phyloP scores from a whole-genome alignment of 148 eudicot genomes.

The Rhododendron williamsianum region DNA sequence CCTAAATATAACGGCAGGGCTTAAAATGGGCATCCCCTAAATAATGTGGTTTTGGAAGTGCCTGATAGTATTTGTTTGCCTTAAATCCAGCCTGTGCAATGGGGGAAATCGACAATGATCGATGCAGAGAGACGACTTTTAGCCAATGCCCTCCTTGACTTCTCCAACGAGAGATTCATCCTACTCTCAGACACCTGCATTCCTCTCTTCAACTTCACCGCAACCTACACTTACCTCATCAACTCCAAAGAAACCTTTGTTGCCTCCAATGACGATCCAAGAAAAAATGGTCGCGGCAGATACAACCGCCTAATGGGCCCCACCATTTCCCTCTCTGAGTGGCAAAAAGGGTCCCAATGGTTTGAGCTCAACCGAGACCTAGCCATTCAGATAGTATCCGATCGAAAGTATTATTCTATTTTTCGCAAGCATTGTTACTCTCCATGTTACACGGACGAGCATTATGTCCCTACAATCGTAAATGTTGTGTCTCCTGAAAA shows the following conservation, averaged over 20 bases:
- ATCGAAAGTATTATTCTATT: slow-evolving; percentile 39
- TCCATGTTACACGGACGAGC: slow-evolving; percentile 76
- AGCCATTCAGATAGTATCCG: slow-evolving; percentile 46
- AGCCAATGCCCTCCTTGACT: slow-evolving; percentile 72
- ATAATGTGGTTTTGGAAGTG: neutral
- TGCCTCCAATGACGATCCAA: slow-evolving; percentile 41
- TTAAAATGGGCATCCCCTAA: too few relatives aligned
- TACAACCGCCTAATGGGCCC: slow-evolving; percentile 63
- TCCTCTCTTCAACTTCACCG: slow-evolving; percentile 62
- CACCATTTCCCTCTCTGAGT: slow-evolving; percentile 41
- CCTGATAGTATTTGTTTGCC: neutral
- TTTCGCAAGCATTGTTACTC: slow-evolving; percentile 48
- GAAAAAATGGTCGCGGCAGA: slow-evolving; percentile 58
- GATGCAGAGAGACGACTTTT: slow-evolving; percentile 78
- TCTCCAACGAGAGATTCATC: slow-evolving; percentile 65
- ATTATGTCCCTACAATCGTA: slow-evolving; percentile 70
- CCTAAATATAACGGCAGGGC: too few relatives aligned
- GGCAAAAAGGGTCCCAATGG: slow-evolving; percentile 97
- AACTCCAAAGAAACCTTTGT: slow-evolving; percentile 52
- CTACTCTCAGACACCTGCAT: slow-evolving; percentile 64
- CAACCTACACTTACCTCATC: slow-evolving; percentile 56
- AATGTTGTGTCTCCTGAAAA: slow-evolving; percentile 32
- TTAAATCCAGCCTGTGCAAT: slow-evolving; percentile 43
- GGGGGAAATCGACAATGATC: slow-evolving; percentile 71
- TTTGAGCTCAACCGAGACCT: slow-evolving; percentile 60